Conservation (phyloP, 2,329 filamentous ascomycete genomes). For the Fusarium siculi region DNA sequence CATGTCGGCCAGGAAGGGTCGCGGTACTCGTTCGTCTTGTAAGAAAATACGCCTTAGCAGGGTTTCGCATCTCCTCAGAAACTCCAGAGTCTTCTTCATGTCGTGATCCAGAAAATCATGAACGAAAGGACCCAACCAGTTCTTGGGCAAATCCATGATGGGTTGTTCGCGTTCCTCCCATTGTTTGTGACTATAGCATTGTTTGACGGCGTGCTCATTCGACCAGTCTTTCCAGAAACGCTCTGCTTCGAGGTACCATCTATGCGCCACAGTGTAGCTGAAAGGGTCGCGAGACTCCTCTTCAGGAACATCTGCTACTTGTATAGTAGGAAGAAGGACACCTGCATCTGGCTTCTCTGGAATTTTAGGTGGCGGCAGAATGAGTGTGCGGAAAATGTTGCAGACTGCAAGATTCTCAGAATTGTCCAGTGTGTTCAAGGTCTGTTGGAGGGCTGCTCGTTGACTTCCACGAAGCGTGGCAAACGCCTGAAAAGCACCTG, state of each 20-base stretch:
- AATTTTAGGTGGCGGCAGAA: conserved; percentile 46
- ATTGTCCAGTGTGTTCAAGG: conserved; percentile 52
- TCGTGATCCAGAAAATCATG: conserved; percentile 35
- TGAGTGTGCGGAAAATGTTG: conserved; percentile 51
- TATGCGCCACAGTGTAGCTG: conserved; percentile 42
- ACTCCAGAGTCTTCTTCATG: conserved; percentile 36
- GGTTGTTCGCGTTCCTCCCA: conserved; percentile 12
- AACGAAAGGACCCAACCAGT: conserved; percentile 39
- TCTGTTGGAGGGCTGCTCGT: conserved; percentile 58
- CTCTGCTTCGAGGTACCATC: conserved; percentile 33
- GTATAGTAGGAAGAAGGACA: conserved; percentile 36
- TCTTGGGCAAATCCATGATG: conserved; percentile 40
- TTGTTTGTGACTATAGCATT: conserved; percentile 18
- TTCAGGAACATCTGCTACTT: conserved; percentile 36
- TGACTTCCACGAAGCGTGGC: conserved; percentile 54
- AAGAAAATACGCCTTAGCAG: conserved; percentile 12
- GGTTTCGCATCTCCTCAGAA: conserved; percentile 22
- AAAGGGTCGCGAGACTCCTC: conserved; percentile 43
- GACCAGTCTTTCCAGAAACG: conserved; percentile 35
- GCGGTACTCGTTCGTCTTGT: conserved; percentile 25
- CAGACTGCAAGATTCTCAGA: conserved; percentile 51
- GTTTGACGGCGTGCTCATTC: conserved; percentile 26
- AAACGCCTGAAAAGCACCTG: conserved; percentile 39
- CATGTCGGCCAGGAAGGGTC: conserved; percentile 30
- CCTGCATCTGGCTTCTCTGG: conserved; percentile 34